Percentiles rank a stretch among this genome's conserved stretches.
These are phyloP conservation scores for Sergeia podlipaevii DNA, from an alignment of 208 protist species.

Conservation along the genomic window DNA sequence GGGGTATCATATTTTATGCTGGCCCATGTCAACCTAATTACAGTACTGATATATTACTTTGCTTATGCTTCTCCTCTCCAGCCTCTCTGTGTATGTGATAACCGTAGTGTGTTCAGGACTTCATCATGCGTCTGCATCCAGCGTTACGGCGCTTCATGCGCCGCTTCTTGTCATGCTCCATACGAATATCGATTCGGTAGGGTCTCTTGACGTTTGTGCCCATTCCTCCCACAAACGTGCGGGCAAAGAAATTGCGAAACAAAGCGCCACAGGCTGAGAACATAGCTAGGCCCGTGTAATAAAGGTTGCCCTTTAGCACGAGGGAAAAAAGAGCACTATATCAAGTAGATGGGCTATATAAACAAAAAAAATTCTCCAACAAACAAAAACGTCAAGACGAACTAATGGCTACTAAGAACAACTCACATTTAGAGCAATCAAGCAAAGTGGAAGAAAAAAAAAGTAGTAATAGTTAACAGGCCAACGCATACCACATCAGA, in stretches of 20 bases:
- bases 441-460: no score
- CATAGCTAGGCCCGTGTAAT: constrained; percentile 16
- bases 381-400: no score
- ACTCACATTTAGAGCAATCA: background rate
- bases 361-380: background rate
- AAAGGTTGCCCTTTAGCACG: background rate
- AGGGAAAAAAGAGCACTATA: background rate
- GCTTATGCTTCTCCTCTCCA: no score
- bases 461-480: no score
- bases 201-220: constrained; percentile 74
- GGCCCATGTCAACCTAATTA: no score
- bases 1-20: no score
- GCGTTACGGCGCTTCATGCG: constrained; percentile 66
- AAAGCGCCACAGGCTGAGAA: constrained; percentile 25
- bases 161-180: constrained; percentile 85
- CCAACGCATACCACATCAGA: no score
- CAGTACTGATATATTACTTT: no score
- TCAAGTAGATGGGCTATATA: background rate
- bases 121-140: constrained; percentile 78
- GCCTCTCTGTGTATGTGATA: background rate
- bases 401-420: background rate
- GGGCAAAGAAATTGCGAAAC: constrained; percentile 61
- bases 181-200: constrained; percentile 79
- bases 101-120: constrained; percentile 45
- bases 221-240: constrained; percentile 77